These are phyloP conservation scores for Saccharomycopsis capsularis DNA, from an alignment of 805 yeast species.

Conservation along the genomic window DNA sequence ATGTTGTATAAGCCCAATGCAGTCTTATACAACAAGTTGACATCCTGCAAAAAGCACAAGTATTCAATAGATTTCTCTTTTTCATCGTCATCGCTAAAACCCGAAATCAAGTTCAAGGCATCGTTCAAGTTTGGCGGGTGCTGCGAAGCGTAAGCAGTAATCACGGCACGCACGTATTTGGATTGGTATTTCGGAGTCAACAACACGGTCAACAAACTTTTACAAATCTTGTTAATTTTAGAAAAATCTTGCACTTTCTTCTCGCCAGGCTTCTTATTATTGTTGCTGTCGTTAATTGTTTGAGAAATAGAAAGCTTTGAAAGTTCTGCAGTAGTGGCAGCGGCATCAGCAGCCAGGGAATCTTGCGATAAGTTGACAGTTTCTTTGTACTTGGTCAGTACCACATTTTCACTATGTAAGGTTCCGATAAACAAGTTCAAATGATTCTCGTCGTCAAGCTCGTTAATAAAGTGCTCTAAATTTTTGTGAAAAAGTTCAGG, in stretches of 20 bases:
- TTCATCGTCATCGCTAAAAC: constrained; percentile 39
- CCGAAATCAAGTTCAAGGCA: constrained; percentile 61
- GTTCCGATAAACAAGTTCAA: constrained; percentile 84
- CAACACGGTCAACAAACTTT: constrained; percentile 54
- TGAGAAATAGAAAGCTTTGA: constrained; percentile 24
- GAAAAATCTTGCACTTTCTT: constrained; percentile 24
- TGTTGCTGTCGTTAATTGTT: constrained; percentile 32
- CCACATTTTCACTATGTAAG: constrained; percentile 78
- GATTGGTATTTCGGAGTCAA: constrained; percentile 38
- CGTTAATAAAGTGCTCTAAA: constrained; percentile 59
- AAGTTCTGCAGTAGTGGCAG: constrained; percentile 24
- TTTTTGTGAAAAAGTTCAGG: constrained; percentile 62
- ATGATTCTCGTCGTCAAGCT: constrained; percentile 65
- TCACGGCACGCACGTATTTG: constrained; percentile 64
- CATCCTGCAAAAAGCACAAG: constrained; percentile 85
- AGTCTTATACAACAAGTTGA: constrained; percentile 68
- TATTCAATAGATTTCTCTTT: constrained; percentile 71
- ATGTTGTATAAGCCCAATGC: constrained; percentile 81
- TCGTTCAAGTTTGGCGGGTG: constrained; percentile 76
- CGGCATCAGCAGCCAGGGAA: background rate
- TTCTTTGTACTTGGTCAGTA: constrained; percentile 73
- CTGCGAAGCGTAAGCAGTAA: constrained; percentile 90
- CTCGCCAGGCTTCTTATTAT: constrained; percentile 25
- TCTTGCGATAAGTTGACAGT: constrained; percentile 35
- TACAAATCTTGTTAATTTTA: constrained; percentile 74